These are phyloP conservation scores for Proteromonas lacertae DNA, from an alignment of 352 stramenopile genomes.

Conservation along the genomic window DNA sequence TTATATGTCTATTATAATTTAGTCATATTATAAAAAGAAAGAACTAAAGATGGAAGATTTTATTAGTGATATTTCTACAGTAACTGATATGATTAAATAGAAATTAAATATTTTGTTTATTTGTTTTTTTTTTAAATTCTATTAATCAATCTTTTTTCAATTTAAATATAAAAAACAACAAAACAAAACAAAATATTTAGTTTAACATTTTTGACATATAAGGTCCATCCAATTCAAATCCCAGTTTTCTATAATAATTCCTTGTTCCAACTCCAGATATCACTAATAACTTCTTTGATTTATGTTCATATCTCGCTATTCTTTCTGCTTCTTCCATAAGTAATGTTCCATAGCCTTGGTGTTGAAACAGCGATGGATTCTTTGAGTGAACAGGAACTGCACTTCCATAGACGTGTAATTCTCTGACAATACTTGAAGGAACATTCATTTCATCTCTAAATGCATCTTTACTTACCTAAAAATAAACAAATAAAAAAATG, in stretches of 20 bases:
- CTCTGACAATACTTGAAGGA: conserved; percentile 28
- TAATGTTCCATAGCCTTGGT: conserved; percentile 72
- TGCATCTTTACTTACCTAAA: conserved; percentile 18
- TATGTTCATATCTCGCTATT: conserved; percentile 66
- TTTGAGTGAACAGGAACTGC: conserved; percentile 60
- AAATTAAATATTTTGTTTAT: too few relatives aligned
- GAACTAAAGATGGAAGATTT: too few relatives aligned
- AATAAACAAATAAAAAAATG: conserved; percentile 24
- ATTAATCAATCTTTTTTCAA: too few relatives aligned
- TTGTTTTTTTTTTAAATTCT: too few relatives aligned
- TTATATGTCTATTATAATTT: too few relatives aligned
- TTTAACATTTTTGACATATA: conserved; percentile 69
- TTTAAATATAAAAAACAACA: too few relatives aligned
- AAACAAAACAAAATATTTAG: neutral
- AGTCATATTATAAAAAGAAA: too few relatives aligned
- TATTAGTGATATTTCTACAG: too few relatives aligned
- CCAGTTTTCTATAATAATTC: conserved; percentile 83
- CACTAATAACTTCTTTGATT: conserved; percentile 68
- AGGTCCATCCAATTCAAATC: conserved; percentile 68
- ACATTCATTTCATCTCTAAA: conserved; percentile 34
- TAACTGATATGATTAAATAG: too few relatives aligned
- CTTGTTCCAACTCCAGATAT: conserved; percentile 75
- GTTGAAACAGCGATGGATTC: conserved; percentile 75
- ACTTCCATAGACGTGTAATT: conserved; percentile 83
- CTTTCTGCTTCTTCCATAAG: conserved; percentile 84